Evolutionary conservation across 2,329 filamentous ascomycete species (phyloP).

Genomic region (Cadophora luteo-olivacea): DNA sequence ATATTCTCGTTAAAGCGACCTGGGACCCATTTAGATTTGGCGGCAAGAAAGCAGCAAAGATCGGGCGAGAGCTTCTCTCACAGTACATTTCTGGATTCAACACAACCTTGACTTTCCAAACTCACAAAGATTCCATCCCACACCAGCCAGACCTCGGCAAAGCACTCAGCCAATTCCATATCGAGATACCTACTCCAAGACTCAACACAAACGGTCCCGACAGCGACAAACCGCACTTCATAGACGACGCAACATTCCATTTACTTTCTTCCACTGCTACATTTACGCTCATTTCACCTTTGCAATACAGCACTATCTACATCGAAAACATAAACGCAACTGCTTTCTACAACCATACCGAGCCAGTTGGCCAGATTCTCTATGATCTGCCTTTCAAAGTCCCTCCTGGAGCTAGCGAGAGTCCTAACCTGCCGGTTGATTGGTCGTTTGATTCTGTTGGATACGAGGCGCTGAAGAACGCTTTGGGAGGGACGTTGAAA

Average conservation of each 20-base stretch:
- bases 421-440: slow-evolving; percentile 80
- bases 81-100: slow-evolving; percentile 90
- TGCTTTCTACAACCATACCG: slow-evolving; percentile 82
- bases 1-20: slow-evolving; percentile 68
- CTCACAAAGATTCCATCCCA: slow-evolving; percentile 77
- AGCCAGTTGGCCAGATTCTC: slow-evolving; percentile 78
- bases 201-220: slow-evolving; percentile 62
- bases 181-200: slow-evolving; percentile 75
- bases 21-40: slow-evolving; percentile 75
- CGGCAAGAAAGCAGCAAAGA: slow-evolving; percentile 63
- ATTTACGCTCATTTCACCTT: slow-evolving; percentile 82
- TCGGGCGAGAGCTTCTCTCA: slow-evolving; percentile 78
- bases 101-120: slow-evolving; percentile 76
- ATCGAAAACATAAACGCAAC: slow-evolving; percentile 84
- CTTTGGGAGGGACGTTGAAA: slow-evolving; percentile 80
- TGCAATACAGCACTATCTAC: slow-evolving; percentile 74
- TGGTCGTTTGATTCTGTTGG: slow-evolving; percentile 81
- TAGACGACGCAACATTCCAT: slow-evolving; percentile 86
- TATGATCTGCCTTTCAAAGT: slow-evolving; percentile 78
- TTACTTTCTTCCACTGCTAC: slow-evolving; percentile 84
- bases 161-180: slow-evolving; percentile 72
- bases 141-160: slow-evolving; percentile 73
- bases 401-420: slow-evolving; percentile 73
- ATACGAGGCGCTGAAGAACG: slow-evolving; percentile 80
- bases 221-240: slow-evolving; percentile 67